Base-by-base conservation (phyloP, 2,329 filamentous ascomycete species). In the Trichoderma simmonsii region DNA sequence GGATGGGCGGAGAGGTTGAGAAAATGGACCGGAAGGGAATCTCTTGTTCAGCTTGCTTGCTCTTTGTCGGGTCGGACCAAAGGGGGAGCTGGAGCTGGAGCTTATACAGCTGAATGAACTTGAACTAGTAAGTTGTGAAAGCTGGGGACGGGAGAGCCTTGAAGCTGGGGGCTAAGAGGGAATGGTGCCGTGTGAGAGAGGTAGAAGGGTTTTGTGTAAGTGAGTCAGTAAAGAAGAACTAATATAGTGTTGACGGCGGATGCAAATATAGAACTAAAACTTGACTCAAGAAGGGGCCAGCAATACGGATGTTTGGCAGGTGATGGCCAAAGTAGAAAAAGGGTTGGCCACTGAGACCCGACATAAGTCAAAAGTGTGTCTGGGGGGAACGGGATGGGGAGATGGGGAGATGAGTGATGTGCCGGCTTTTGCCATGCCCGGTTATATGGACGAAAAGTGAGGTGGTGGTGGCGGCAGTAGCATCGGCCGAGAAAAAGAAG, bases 1-100 rank as follows among this genome's bases (percentile, higher is more conserved):
- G 39, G 15, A 28, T 15, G 28, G 28, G n/a, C 26, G 43, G 39
- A 36, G n/a, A 26, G 36, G 21, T 62, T 70, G 57, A 70, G 67
- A 70, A 61, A 70, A 70, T 70, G 57, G 39, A 62, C 39, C 67
- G 67, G 67, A 62, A 62, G 57, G 15, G 28, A 14, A 39, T 34
- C n/a, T 54, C 34, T 15, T 18, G 36, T n/a, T 60, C 34, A 15
- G 56, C 51, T 34, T 39, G 32, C 54, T 67, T 67, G 34, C 34
- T 36, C 18, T 7, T 15, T 15, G 36, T 39, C 36, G 36, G 67
- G 30, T 62, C 21, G 67, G 36, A 21, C 30, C 30, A 28, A 48
- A 36, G 28, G 39, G 12, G 28, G 8, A 26, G 26, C 26, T 26
- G 26, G 9, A n/a, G 12, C 36, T 28, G 60, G 21, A 43, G 15